These are phyloP conservation scores for Onygenales sp. DNA, from an alignment of 2,329 filamentous ascomycete genomes.

Conservation along the genomic window DNA sequence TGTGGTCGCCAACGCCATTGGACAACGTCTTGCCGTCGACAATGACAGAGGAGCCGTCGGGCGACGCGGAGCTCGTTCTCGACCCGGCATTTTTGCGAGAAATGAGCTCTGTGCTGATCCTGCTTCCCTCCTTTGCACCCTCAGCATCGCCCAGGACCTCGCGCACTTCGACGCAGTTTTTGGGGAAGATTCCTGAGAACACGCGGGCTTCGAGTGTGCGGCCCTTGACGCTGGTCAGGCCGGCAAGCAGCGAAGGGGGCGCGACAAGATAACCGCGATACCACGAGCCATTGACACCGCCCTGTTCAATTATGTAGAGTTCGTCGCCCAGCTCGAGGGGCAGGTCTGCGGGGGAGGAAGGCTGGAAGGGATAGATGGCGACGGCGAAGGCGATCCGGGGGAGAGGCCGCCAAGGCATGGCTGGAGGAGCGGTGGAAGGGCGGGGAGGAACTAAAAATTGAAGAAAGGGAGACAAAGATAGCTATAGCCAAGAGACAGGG, in stretches of 20 bases:
- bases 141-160: slow-evolving; percentile 77
- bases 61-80: slow-evolving; percentile 13
- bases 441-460: neutral
- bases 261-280: slow-evolving; percentile 91
- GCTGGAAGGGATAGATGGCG: slow-evolving; percentile 86
- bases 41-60: slow-evolving; percentile 8
- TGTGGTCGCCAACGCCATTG: slow-evolving; percentile 20
- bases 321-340: slow-evolving; percentile 97
- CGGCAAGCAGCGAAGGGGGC: slow-evolving; percentile 83
- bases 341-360: slow-evolving; percentile 77
- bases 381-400: slow-evolving; percentile 96
- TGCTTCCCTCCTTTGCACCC: slow-evolving; percentile 12
- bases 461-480: neutral
- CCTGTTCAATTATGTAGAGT: slow-evolving; percentile 96
- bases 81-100: slow-evolving; percentile 20
- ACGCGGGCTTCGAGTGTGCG: slow-evolving; percentile 92
- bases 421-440: neutral
- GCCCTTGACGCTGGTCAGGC: slow-evolving; percentile 80
- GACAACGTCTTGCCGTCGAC: slow-evolving; percentile 4
- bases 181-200: slow-evolving; percentile 96
- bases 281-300: slow-evolving; percentile 75
- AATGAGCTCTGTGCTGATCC: slow-evolving; percentile 25
- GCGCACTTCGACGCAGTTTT: slow-evolving; percentile 87
- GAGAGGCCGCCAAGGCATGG: slow-evolving; percentile 95
- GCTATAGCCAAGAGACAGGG: neutral